A percentile compares a stretch with the other conserved stretches of the same genome.
Evolutionary conservation across 345 rosid genomes (phyloP).

Genomic region (Moricandia moricandioides): DNA sequence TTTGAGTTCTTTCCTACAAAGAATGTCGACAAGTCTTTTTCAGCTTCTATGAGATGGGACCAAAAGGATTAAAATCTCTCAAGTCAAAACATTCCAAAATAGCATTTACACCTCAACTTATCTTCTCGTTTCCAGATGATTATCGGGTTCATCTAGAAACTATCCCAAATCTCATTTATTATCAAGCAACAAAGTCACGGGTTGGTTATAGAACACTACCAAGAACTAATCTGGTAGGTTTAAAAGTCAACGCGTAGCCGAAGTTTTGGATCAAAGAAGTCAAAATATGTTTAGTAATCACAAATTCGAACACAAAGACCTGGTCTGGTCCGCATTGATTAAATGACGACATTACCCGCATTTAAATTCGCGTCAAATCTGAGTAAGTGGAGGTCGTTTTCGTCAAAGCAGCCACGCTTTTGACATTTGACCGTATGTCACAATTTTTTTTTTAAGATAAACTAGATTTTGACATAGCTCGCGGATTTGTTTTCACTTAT

Average conservation of each 20-base stretch:
- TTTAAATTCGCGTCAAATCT: background rate
- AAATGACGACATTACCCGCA: too few relatives aligned
- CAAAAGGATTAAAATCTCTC: background rate
- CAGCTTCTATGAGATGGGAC: too few relatives aligned
- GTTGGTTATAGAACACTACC: constrained; percentile 3
- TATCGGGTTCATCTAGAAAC: constrained; percentile 7
- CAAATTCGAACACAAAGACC: constrained; percentile 11
- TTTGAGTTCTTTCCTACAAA: too few relatives aligned
- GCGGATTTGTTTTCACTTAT: too few relatives aligned
- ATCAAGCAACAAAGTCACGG: background rate
- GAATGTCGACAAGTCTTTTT: too few relatives aligned
- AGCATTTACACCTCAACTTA: constrained; percentile 16
- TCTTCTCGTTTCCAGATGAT: background rate
- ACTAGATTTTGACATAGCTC: too few relatives aligned
- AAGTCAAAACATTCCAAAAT: constrained; percentile 28
- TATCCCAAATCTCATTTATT: background rate
- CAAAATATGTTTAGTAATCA: background rate
- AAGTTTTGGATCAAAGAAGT: constrained; percentile 6
- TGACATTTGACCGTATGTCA: too few relatives aligned
- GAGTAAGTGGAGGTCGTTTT: constrained; percentile 2
- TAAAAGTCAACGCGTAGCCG: constrained; percentile 31
- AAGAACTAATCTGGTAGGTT: background rate
- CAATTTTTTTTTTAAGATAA: too few relatives aligned
- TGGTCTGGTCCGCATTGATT: background rate
- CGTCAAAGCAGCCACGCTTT: constrained; percentile 6